These are phyloP conservation scores for Mrakiaceae sp. DNA, from an alignment of 1,284 basidiomycete species.

Conservation along the genomic window DNA sequence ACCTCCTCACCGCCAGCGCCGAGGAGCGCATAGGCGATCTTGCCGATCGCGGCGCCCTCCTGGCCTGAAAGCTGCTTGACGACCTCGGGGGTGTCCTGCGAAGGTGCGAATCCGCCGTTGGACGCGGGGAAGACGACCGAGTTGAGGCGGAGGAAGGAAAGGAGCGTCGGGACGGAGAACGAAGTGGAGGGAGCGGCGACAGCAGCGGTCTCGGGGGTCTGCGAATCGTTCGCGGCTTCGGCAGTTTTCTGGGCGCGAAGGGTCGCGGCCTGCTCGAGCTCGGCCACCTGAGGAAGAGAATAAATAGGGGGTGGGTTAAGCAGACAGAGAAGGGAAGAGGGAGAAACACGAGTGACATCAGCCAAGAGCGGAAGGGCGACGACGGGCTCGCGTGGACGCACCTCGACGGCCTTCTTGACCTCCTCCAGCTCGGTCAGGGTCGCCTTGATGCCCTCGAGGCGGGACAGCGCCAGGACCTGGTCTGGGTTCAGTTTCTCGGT, in stretches of 20 bases:
- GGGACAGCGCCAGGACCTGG: slow-evolving; percentile 12
- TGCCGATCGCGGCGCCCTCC: slow-evolving; percentile 7
- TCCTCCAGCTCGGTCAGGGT: slow-evolving; percentile 20
- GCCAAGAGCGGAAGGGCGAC: not conserved
- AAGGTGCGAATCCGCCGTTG: not conserved
- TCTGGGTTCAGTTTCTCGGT: slow-evolving; percentile 9
- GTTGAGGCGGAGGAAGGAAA: slow-evolving; percentile 5
- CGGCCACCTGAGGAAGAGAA: slow-evolving; percentile 1
- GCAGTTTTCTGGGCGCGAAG: slow-evolving; percentile 2
- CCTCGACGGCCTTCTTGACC: slow-evolving; percentile 21
- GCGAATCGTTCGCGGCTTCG: not conserved
- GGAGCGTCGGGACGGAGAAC: not conserved
- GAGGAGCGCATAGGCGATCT: slow-evolving; percentile 1
- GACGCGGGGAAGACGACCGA: slow-evolving; percentile 8
- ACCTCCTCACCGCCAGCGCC: not conserved
- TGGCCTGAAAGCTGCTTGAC: slow-evolving; percentile 6
- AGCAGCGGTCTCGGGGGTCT: not conserved
- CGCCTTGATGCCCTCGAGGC: slow-evolving; percentile 6
- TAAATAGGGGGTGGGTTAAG: not conserved
- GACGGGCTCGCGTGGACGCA: not conserved
- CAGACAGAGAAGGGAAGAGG: not conserved
- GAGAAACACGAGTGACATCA: not conserved
- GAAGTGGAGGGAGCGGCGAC: not conserved
- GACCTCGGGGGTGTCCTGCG: not conserved
- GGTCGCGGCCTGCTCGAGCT: slow-evolving; percentile 10